These are phyloP conservation scores for Zymoseptoria pseudotritici DNA, from an alignment of 2,329 filamentous ascomycete genomes.

Conservation along the genomic window DNA sequence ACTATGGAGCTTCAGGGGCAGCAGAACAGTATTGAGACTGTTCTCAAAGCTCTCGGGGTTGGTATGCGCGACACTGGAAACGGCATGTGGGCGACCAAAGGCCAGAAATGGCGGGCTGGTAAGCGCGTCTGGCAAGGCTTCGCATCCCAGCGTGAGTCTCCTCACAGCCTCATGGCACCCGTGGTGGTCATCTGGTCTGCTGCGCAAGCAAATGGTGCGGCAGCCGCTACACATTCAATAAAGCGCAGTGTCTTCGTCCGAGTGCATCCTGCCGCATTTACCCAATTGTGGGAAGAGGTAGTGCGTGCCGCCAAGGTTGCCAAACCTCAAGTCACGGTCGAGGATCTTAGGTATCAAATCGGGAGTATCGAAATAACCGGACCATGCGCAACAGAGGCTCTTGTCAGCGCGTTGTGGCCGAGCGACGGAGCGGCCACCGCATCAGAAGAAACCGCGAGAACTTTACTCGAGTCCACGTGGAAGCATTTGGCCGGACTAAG, in stretches of 20 bases:
- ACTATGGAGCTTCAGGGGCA: slow-evolving; percentile 72
- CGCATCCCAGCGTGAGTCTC: slow-evolving; percentile 49
- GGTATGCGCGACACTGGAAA: slow-evolving; percentile 21
- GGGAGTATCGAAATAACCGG: slow-evolving; percentile 64
- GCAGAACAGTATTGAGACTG: slow-evolving; percentile 53
- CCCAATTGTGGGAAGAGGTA: slow-evolving; percentile 60
- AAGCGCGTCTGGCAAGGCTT: slow-evolving; percentile 52
- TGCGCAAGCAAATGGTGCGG: slow-evolving; percentile 8
- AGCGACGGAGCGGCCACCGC: slow-evolving; percentile 17
- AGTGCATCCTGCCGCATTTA: slow-evolving; percentile 74
- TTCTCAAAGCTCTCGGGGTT: slow-evolving; percentile 61
- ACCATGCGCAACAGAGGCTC: slow-evolving; percentile 70
- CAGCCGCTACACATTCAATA: slow-evolving; percentile 16
- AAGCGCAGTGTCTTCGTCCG: slow-evolving; percentile 59
- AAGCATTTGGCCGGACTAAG: slow-evolving; percentile 50
- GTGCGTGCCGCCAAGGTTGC: slow-evolving; percentile 51
- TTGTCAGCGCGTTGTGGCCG: slow-evolving; percentile 61
- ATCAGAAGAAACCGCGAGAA: slow-evolving; percentile 32
- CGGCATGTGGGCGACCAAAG: slow-evolving; percentile 53
- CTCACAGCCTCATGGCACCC: slow-evolving; percentile 57
- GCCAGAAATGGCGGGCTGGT: slow-evolving; percentile 63
- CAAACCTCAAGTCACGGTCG: slow-evolving; percentile 55
- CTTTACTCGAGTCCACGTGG: slow-evolving; percentile 42
- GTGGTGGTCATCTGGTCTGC: slow-evolving; percentile 71
- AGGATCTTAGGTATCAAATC: slow-evolving; percentile 65